Base-by-base conservation (phyloP, 208 protist species). In the Wallacemonas sp. region DNA sequence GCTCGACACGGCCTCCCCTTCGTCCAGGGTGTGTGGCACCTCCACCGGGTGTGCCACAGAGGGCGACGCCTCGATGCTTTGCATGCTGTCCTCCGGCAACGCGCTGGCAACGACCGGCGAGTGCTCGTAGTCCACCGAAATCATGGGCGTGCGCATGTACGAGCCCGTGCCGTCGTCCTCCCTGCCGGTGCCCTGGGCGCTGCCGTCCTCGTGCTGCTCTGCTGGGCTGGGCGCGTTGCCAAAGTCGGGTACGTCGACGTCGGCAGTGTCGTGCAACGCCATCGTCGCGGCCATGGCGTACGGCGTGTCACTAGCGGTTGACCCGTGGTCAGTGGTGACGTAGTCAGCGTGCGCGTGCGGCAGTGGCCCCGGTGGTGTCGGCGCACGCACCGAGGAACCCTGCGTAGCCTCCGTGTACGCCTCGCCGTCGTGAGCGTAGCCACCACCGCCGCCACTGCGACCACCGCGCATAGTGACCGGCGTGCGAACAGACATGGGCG, bases 381-480 rank as follows among this genome's bases (percentile, higher is more conserved):
- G n/a, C n/a, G n/a, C n/a, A n/a, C n/a, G n/a, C n/a, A n/a, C n/a
- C n/a, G n/a, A n/a, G n/a, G n/a, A n/a, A n/a, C n/a, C n/a, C n/a
- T n/a, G 19, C 19, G 21, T n/a, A 19, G 39, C 45, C 34, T 62
- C 27, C 22, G 50, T 34, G 50, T 68, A 71, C 9, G 60, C 37
- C 30, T 54, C 65, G 2, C 61, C 54, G 19, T n/a, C n/a, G n/a
- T n/a, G n/a, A n/a, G n/a, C n/a, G n/a, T n/a, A n/a, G n/a, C 73
- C 73, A 46, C 68, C 71, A 8, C 73, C 67, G 2, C 52, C 71
- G 36, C 63, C 44, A 29, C 60, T 67, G 62, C 70, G 71, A 12
- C 58, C 61, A 26, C 60, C 54, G 41, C 63, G 59, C 13, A 79
- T 53, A 17, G 46, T 65, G 2, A 59, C 48, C 38, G 48, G 30